Percentiles rank a stretch among this genome's conserved stretches.
Conservation (phyloP, 2,329 filamentous ascomycete species). For the Colletotrichum paranaense region DNA sequence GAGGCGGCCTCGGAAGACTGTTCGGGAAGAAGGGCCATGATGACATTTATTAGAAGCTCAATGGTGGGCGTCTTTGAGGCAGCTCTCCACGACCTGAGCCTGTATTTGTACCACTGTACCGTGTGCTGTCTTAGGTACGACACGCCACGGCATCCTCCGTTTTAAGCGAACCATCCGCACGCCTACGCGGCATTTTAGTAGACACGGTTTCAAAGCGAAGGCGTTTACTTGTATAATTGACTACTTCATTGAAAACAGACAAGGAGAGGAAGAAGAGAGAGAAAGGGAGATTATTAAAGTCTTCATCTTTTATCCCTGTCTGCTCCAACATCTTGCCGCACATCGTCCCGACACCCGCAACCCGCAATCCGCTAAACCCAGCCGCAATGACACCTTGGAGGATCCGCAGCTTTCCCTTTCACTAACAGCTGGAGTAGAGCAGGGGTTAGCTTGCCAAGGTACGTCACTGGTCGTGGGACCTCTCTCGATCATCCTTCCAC, state of each 20-base stretch:
- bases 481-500: constrained; percentile 1
- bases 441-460: constrained; percentile 32
- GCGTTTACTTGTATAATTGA: not conserved
- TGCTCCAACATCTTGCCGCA: not conserved
- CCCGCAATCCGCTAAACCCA: constrained; percentile 12
- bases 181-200: not conserved
- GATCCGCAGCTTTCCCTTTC: constrained; percentile 21
- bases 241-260: not conserved
- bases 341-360: not conserved
- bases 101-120: not conserved
- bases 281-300: not conserved
- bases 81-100: not conserved
- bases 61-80: not conserved
- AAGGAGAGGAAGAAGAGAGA: not conserved
- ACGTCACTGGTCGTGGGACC: constrained; percentile 28
- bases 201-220: constrained; percentile 15
- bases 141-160: not conserved
- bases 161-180: not conserved
- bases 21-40: constrained; percentile 47
- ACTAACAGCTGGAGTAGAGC: constrained; percentile 4
- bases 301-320: constrained; percentile 7
- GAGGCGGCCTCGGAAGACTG: constrained; percentile 51
- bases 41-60: not conserved
- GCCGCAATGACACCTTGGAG: constrained; percentile 10
- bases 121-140: constrained; percentile 1